Percentiles rank a stretch among this genome's conserved stretches.
These are phyloP conservation scores for Rhodotorula glutinis DNA, from an alignment of 1,284 basidiomycete genomes.

Conservation along the genomic window DNA sequence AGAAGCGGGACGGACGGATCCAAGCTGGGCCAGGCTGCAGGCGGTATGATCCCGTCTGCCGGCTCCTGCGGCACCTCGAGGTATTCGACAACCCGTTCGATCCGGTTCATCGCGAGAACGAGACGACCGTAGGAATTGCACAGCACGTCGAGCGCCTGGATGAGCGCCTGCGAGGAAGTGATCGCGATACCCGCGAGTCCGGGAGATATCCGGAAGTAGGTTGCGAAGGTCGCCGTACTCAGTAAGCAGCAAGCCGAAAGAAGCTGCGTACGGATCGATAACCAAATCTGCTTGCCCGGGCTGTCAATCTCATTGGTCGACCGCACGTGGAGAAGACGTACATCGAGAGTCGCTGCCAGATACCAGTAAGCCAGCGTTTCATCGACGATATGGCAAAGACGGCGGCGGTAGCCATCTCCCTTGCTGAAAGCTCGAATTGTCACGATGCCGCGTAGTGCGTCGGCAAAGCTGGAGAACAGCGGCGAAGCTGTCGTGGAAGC, in stretches of 20 bases:
- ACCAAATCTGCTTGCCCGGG: conserved; percentile 21
- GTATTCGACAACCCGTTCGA: conserved; percentile 86
- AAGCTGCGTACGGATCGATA: conserved; percentile 33
- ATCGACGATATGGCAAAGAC: conserved; percentile 27
- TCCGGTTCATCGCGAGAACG: conserved; percentile 58
- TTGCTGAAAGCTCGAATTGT: conserved; percentile 45
- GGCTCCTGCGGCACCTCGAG: conserved; percentile 81
- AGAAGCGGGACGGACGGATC: conserved; percentile 60
- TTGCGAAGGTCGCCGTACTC: conserved; percentile 57
- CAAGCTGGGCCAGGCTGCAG: conserved; percentile 56
- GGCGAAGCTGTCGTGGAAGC: conserved; percentile 46
- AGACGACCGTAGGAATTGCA: conserved; percentile 39
- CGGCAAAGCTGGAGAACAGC: conserved; percentile 44
- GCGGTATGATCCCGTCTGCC: conserved; percentile 26
- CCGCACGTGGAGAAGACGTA: conserved; percentile 13
- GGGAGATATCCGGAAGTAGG: conserved; percentile 64
- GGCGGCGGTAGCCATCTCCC: conserved; percentile 38
- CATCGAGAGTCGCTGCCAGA: conserved; percentile 45
- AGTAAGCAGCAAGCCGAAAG: conserved; percentile 33
- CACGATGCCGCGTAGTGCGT: conserved; percentile 44
- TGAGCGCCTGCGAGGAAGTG: conserved; percentile 55
- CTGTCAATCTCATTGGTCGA: background rate
- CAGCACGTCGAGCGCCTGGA: conserved; percentile 37
- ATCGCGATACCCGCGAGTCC: conserved; percentile 83
- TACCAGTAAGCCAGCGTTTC: conserved; percentile 43